Percentiles rank a stretch among this genome's conserved stretches.
Evolutionary conservation across 495 filamentous ascomycete species (phyloP).

Genomic region (Penicillium bialowiezense): DNA sequence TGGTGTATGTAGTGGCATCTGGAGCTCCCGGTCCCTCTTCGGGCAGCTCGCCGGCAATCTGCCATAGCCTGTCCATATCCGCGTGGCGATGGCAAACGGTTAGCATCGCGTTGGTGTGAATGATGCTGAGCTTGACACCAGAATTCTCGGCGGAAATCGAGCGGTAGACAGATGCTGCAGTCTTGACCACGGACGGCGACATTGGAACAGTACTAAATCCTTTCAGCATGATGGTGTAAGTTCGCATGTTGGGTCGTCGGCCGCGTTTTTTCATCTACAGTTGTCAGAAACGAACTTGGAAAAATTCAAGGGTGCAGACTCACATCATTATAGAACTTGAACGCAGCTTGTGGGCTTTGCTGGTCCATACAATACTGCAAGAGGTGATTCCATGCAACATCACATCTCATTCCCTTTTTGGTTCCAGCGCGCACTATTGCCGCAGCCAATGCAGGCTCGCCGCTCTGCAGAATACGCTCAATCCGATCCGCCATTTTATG

Average conservation of each 20-base stretch:
- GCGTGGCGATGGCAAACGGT: slow-evolving; percentile 67
- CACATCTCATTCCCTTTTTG: slow-evolving; percentile 55
- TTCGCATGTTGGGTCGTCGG: slow-evolving; percentile 67
- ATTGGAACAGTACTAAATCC: slow-evolving; percentile 61
- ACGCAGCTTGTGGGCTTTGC: slow-evolving; percentile 54
- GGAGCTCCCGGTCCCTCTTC: slow-evolving; percentile 58
- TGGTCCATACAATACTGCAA: slow-evolving; percentile 67
- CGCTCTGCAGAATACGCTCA: slow-evolving; percentile 47
- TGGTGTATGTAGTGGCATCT: slow-evolving; percentile 71
- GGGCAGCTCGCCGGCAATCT: slow-evolving; percentile 62
- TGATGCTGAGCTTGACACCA: slow-evolving; percentile 60
- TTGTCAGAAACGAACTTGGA: slow-evolving; percentile 16
- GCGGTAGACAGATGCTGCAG: slow-evolving; percentile 68
- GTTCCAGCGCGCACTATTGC: slow-evolving; percentile 60
- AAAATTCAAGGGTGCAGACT: too few species aligned
- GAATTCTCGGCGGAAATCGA: slow-evolving; percentile 60
- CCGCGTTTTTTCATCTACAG: slow-evolving; percentile 89
- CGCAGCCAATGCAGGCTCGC: slow-evolving; percentile 59
- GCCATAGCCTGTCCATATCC: slow-evolving; percentile 74
- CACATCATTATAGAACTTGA: slow-evolving; percentile 84
- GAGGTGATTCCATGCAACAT: slow-evolving; percentile 84
- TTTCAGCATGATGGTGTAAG: slow-evolving; percentile 79
- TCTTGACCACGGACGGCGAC: slow-evolving; percentile 47
- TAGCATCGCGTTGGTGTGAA: slow-evolving; percentile 84
- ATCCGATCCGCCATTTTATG: slow-evolving; percentile 63